These are phyloP conservation scores for Septoria linicola DNA, from an alignment of 2,329 filamentous ascomycete species.

Conservation along the genomic window DNA sequence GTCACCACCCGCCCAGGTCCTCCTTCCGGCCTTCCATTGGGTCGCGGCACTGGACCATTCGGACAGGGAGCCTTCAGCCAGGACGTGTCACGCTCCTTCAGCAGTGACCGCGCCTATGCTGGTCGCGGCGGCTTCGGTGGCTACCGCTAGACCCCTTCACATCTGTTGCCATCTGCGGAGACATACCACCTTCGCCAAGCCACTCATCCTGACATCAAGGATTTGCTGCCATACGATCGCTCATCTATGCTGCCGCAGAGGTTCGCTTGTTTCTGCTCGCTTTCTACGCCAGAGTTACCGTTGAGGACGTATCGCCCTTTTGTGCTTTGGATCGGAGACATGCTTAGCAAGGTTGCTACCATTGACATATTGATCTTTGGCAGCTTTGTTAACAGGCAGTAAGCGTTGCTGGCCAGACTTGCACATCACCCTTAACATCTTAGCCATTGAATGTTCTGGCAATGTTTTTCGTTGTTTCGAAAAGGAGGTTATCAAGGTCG, in stretches of 20 bases:
- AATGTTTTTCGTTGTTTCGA: slow-evolving; percentile 24
- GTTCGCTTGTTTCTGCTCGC: slow-evolving; percentile 25
- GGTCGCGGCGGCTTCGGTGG: slow-evolving; percentile 27
- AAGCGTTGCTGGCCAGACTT: slow-evolving; percentile 25
- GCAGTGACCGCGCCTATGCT: slow-evolving; percentile 22
- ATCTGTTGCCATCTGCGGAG: slow-evolving; percentile 16
- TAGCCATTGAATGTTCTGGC: slow-evolving; percentile 25
- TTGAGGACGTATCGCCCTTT: slow-evolving; percentile 18
- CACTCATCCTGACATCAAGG: slow-evolving; percentile 14
- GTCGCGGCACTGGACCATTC: slow-evolving; percentile 25
- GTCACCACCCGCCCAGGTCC: slow-evolving; percentile 85
- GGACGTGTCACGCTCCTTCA: slow-evolving; percentile 24
- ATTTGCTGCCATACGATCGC: slow-evolving; percentile 21
- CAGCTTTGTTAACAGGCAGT: slow-evolving; percentile 23
- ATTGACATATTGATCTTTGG: slow-evolving; percentile 20
- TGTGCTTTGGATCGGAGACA: slow-evolving; percentile 23
- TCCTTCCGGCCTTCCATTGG: slow-evolving; percentile 58
- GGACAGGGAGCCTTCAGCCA: slow-evolving; percentile 26
- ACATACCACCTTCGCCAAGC: slow-evolving; percentile 18
- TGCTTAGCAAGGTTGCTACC: slow-evolving; percentile 22
- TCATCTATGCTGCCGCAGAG: slow-evolving; percentile 27
- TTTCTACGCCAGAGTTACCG: slow-evolving; percentile 25
- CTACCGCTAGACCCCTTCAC: slow-evolving; percentile 29
- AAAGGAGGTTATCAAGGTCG: slow-evolving; percentile 17
- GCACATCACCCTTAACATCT: slow-evolving; percentile 25